Evolutionary conservation across 805 yeast genomes (phyloP), one percentile per base, ranked within the genome.

Genomic region (Pichia californica): DNA sequence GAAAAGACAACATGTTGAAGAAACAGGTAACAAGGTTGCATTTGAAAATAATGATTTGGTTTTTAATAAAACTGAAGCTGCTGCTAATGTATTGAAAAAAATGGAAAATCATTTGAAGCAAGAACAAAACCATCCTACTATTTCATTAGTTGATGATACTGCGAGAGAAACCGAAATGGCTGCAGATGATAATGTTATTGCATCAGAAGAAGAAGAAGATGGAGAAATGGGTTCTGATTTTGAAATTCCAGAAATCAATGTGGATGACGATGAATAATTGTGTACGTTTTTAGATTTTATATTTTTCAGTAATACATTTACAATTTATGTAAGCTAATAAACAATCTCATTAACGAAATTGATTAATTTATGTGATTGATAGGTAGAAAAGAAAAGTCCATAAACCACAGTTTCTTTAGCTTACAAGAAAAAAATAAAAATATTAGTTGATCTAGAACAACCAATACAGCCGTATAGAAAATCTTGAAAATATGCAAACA

Each of bases 191-290:
- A 31, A 39, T 10, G 34, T 13, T 5, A 6, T 18, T 19, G 23
- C 18, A 0, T 23, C 36, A 4, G 43, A 40, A 21, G 44, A 35
- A 6, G 46, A 38, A 11, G 37, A 29, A 21, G n/a, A 42, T 16
- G 52, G 55, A n/a, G 64, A 57, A 3, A 30, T 50, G 5, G 62
- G 44, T 13, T 62, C 67, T 1, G 69, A 64, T 32, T 59, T 64
- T 44, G 69, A 63, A 44, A 62, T 64, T 33, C 69, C 69, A 1
- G 64, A 55, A 40, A 64, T 64, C 36, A 63, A 59, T 36, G 56
- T 56, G 15, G 60, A 52, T 7, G 59, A 54, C 16, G 63, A 61
- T 30, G 62, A 18, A 31, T 10, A 27, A 39, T 23, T 38, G 30
- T 27, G 21, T 33, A 20, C 4, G 13, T 20, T 6, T 33, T 25